Evolutionary conservation across 192 early-diverging fungal species (phyloP).

Genomic region (Phlyctochytrium planicorne): DNA sequence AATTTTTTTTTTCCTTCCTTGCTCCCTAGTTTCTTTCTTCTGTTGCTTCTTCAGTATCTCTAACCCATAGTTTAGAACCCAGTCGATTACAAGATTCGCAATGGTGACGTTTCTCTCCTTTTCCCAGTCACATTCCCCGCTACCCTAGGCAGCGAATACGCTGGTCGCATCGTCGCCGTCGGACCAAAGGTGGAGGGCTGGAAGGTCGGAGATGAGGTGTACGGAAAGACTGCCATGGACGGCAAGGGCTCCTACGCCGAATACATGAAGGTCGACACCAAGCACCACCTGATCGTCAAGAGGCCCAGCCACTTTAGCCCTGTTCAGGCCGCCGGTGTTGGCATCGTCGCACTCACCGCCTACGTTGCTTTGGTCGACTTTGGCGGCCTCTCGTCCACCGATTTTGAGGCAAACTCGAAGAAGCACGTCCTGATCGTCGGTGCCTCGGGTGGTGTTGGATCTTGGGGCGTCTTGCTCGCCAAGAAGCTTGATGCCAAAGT

Average conservation of each 20-base stretch:
- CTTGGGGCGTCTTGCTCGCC: too few species aligned
- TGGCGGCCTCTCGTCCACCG: neutral
- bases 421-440: slow-evolving; percentile 32
- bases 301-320: slow-evolving; percentile 9
- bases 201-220: slow-evolving; percentile 24
- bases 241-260: slow-evolving; percentile 25
- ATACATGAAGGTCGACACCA: slow-evolving; percentile 10
- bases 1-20: neutral
- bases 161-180: slow-evolving; percentile 16
- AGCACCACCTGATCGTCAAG: slow-evolving; percentile 2
- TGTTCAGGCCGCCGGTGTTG: slow-evolving; percentile 25
- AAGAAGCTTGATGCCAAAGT: slow-evolving; percentile 20
- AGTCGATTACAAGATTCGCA: slow-evolving; percentile 27
- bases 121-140: slow-evolving; percentile 19
- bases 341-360: slow-evolving; percentile 24
- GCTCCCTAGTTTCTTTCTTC: neutral
- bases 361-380: slow-evolving; percentile 19
- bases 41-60: neutral
- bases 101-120: slow-evolving; percentile 10
- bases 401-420: slow-evolving; percentile 6
- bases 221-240: slow-evolving; percentile 16
- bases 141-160: slow-evolving; percentile 31
- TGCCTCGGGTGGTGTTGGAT: slow-evolving; percentile 31
- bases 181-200: slow-evolving; percentile 1
- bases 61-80: slow-evolving; percentile 3